Percentiles rank a stretch among this genome's conserved stretches.
These are phyloP conservation scores for Gynostemma pentaphyllum DNA, from an alignment of 306 rosid genomes.

Conservation along the genomic window DNA sequence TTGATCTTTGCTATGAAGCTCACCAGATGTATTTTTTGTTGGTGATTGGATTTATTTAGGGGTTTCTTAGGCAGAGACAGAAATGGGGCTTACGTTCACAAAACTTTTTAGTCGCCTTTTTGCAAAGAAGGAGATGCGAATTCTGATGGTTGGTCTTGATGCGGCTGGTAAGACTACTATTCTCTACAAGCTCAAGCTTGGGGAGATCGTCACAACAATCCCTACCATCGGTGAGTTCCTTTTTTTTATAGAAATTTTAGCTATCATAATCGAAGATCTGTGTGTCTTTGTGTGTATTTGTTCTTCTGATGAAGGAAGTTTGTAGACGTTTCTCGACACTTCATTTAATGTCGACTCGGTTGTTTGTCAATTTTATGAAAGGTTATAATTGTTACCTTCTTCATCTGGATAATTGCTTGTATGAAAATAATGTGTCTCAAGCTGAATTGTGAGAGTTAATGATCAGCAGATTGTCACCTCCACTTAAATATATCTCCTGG, in stretches of 20 bases:
- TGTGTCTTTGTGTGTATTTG: neutral
- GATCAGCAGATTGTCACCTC: neutral
- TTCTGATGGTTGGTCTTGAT: conserved; percentile 99
- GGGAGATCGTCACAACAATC: conserved; percentile 97
- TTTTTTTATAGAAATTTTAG: neutral
- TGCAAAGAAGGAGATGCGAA: conserved; percentile 98
- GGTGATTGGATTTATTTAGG: neutral
- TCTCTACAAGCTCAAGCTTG: conserved; percentile 99
- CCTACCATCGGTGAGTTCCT: conserved; percentile 86
- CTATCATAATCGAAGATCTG: neutral
- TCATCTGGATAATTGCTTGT: neutral
- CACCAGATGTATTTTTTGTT: neutral
- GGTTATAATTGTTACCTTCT: neutral
- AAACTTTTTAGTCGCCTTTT: conserved; percentile 98
- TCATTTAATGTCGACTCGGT: neutral
- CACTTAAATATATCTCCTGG: neutral
- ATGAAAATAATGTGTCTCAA: neutral
- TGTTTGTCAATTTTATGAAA: neutral
- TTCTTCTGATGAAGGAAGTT: neutral
- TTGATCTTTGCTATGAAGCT: conserved; percentile 1
- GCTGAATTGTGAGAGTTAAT: neutral
- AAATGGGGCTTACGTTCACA: conserved; percentile 97
- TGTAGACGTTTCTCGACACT: neutral
- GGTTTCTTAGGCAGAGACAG: conserved; percentile 10
- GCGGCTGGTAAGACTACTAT: conserved; percentile 99